Base-by-base conservation (phyloP, 1,284 basidiomycete species). In the Trichosporon ovoides region DNA sequence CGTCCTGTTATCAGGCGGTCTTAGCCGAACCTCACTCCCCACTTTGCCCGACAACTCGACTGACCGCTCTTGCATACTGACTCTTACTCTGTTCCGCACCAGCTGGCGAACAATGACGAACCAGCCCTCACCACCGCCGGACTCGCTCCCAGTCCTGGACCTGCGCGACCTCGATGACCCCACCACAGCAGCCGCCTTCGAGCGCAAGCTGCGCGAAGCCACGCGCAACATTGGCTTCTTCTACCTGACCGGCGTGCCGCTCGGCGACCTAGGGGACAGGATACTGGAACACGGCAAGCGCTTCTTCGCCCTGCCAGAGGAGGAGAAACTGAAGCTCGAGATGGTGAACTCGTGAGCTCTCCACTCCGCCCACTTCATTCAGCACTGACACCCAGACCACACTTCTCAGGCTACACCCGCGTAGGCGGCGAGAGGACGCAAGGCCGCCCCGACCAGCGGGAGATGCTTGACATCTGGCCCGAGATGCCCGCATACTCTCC, bases 241-340 rank as follows among this genome's bases (percentile, higher is more conserved):
- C 65, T 70, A 72, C 58, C 64, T 70, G 33, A 63, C 64, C 24
- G 70, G 70, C 14, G 68, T 68, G 31, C 68, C 67, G 6, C 53
- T 72, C n/a, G 52, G 58, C 13, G 63, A 62, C 12, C 67, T 69
- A 38, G 62, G 69, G 49, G 48, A 61, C 13, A 58, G 61, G 3
- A 60, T 72, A 10, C 59, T 72, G 6, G 13, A 56, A 9, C 48
- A 58, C 3, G 67, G 63, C 10, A 61, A 64, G 50, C 55, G 58
- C 40, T 72, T 72, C 61, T 72, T 72, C 52, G 66, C 69, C 40
- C 60, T 68, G 1, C 66, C 68, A 9, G 62, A 66, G 43, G 64
- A 63, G 28, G 60, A 55, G 37, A 72, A 72, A 56, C 65, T 67
- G 9, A 10, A 48, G 38, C 68, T 72, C 28, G 66, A 68, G 53